phyloP scores from a whole-genome alignment of 768 basidiomycete species.

The Auricularia cornea region DNA sequence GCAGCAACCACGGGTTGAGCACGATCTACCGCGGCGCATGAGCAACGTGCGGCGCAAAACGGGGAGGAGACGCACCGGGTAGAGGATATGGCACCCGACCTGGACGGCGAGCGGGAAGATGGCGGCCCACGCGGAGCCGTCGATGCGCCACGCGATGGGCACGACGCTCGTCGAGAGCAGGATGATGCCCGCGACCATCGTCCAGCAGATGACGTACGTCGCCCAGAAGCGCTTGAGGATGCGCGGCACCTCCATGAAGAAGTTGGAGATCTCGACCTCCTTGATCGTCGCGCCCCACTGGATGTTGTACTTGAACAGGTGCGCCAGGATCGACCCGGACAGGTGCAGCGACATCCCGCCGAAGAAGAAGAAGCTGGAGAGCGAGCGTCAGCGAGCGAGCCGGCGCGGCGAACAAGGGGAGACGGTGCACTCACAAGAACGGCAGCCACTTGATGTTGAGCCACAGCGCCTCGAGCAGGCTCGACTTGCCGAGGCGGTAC shows the following conservation, averaged over 20 bases:
- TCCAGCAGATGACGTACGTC: constrained; percentile 18
- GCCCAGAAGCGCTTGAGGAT: constrained; percentile 27
- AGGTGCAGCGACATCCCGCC: constrained; percentile 68
- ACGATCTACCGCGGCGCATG: constrained; percentile 42
- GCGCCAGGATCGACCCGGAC: constrained; percentile 45
- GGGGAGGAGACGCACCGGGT: not conserved
- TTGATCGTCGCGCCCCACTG: constrained; percentile 27
- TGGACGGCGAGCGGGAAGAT: constrained; percentile 36
- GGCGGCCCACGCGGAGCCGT: constrained; percentile 24
- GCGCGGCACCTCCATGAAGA: constrained; percentile 27
- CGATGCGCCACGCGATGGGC: constrained; percentile 22
- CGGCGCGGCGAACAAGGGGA: not conserved
- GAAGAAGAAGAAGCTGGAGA: constrained; percentile 65
- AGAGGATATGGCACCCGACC: constrained; percentile 29
- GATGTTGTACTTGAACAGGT: constrained; percentile 49
- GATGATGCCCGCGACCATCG: constrained; percentile 16
- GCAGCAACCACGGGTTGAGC: constrained; percentile 84
- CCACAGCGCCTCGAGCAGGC: constrained; percentile 21
- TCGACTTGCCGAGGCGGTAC: constrained; percentile 52
- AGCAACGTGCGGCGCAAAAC: not conserved
- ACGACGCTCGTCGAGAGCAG: constrained; percentile 19
- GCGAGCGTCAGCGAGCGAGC: not conserved
- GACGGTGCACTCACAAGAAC: constrained; percentile 28
- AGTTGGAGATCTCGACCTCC: constrained; percentile 25
- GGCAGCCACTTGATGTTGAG: constrained; percentile 30